A percentile compares a stretch with the other conserved stretches of the same genome.
These are phyloP conservation scores for Hypholoma fasciculare DNA, from an alignment of 768 basidiomycete species.

Conservation along the genomic window DNA sequence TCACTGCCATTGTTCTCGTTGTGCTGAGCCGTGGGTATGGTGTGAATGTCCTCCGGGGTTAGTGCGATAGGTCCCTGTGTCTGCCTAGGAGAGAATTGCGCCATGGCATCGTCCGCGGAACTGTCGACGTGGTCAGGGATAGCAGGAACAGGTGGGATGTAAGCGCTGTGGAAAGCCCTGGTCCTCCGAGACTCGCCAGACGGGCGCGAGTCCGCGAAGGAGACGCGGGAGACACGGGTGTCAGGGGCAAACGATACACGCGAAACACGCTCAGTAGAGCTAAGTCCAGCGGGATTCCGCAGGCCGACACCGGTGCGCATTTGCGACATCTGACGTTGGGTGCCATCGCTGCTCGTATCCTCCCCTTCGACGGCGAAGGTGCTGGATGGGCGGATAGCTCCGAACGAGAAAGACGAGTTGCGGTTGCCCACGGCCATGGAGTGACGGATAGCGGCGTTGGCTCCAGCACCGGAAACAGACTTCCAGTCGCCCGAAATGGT, in stretches of 20 bases:
- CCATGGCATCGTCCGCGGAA: conserved; percentile 16
- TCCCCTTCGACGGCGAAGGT: conserved; percentile 44
- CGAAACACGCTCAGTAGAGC: conserved; percentile 40
- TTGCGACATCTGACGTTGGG: conserved; percentile 36
- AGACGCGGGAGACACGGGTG: conserved; percentile 37
- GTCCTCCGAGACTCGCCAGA: conserved; percentile 37
- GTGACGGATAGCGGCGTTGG: conserved; percentile 70
- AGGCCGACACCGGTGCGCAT: conserved; percentile 54
- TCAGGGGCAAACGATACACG: conserved; percentile 74
- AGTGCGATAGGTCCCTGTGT: conserved; percentile 41
- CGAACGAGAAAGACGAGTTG: conserved; percentile 55
- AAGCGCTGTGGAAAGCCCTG: conserved; percentile 40
- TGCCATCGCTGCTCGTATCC: conserved; percentile 38
- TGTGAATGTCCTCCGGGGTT: conserved; percentile 63
- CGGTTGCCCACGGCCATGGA: conserved; percentile 55
- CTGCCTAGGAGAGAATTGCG: conserved; percentile 36
- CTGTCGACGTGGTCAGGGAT: conserved; percentile 26
- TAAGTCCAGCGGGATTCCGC: conserved; percentile 42
- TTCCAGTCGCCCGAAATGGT: conserved; percentile 81
- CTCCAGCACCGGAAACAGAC: conserved; percentile 67
- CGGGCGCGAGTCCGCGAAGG: conserved; percentile 43
- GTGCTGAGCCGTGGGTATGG: conserved; percentile 37
- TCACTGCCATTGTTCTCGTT: conserved; percentile 24
- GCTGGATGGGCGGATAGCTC: conserved; percentile 50
- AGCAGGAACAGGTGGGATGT: conserved; percentile 43